These are phyloP conservation scores for Eleusine coracana DNA, from an alignment of 176 grass and related monocot species.

Conservation along the genomic window DNA sequence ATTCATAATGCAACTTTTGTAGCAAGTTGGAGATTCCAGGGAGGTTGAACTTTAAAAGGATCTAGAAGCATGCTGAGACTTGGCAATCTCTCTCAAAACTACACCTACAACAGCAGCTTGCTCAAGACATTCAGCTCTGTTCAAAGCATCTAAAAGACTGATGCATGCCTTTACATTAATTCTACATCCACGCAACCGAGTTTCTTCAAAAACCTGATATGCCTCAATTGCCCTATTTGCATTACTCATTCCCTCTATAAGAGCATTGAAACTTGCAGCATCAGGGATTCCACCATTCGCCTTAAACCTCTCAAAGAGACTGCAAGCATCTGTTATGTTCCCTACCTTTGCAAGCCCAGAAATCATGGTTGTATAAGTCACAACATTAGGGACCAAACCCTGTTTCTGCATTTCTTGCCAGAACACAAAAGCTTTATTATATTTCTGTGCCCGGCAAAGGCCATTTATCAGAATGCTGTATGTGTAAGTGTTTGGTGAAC, in stretches of 20 bases:
- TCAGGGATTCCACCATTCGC: conserved; percentile 77
- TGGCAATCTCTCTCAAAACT: conserved; percentile 95
- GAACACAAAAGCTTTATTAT: conserved; percentile 95
- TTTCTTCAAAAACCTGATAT: conserved; percentile 87
- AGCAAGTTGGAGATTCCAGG: background rate
- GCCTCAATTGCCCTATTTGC: conserved; percentile 77
- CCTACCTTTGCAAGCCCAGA: conserved; percentile 82
- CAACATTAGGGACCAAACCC: conserved; percentile 71
- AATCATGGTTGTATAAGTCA: conserved; percentile 98
- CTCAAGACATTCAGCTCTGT: conserved; percentile 81
- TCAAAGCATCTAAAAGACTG: conserved; percentile 87
- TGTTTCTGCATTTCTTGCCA: conserved; percentile 98
- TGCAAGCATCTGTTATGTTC: conserved; percentile 76
- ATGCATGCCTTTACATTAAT: conserved; percentile 84
- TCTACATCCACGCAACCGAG: conserved; percentile 69
- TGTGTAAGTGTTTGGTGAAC: conserved; percentile 77
- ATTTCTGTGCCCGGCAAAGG: conserved; percentile 84
- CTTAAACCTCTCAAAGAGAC: conserved; percentile 86
- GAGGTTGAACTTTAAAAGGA: conserved; percentile 54
- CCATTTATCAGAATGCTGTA: conserved; percentile 92
- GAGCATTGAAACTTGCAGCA: conserved; percentile 75
- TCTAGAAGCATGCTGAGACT: conserved; percentile 83
- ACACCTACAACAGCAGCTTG: conserved; percentile 90
- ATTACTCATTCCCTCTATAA: conserved; percentile 99
- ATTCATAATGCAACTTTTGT: background rate